phyloP scores from a whole-genome alignment of 345 rosid genomes.

The Eucalyptus sp. region DNA sequence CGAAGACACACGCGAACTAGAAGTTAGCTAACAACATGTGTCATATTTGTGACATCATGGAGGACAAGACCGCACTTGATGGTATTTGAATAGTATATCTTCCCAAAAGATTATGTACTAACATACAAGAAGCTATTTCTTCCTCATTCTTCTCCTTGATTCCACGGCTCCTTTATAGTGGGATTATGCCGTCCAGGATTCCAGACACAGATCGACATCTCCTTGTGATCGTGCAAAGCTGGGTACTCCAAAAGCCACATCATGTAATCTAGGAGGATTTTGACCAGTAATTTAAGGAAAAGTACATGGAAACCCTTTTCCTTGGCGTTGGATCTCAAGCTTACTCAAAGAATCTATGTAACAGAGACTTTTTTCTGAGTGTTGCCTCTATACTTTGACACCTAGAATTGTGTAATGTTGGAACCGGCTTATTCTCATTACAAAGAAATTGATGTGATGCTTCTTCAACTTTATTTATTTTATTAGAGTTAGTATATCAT shows the following conservation, averaged over 20 bases:
- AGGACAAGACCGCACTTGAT: background rate
- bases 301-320: background rate
- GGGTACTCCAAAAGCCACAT: background rate
- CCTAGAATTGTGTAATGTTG: background rate
- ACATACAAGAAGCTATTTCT: background rate
- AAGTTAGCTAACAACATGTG: background rate
- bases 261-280: background rate
- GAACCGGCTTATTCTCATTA: background rate
- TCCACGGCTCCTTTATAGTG: background rate
- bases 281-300: background rate
- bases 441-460: background rate
- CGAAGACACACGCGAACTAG: background rate
- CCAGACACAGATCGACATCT: background rate
- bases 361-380: background rate
- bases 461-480: background rate
- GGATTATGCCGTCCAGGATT: background rate
- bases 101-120: background rate
- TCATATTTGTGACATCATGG: background rate
- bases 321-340: background rate
- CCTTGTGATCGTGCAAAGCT: background rate
- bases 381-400: background rate
- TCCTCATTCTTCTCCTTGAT: background rate
- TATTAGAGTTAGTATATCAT: background rate
- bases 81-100: background rate
- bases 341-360: background rate